Conservation (phyloP, 1,284 basidiomycete species). For the Tylopilus orsonianus region DNA sequence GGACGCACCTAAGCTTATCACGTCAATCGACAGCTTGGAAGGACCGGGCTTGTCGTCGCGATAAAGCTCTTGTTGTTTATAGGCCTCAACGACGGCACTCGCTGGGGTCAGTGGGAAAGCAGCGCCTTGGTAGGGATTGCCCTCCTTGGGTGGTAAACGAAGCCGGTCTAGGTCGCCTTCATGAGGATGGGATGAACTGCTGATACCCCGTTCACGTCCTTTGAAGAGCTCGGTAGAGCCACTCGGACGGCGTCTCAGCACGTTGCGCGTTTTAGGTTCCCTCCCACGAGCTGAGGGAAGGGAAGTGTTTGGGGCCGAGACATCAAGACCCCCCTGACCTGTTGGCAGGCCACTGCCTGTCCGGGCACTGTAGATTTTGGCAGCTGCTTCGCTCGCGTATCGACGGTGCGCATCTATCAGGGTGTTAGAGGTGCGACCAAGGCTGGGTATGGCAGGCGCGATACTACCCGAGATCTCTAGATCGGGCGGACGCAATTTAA, state of each 20-base stretch:
- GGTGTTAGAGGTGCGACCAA: background rate
- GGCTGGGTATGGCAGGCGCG: slow-evolving; percentile 3
- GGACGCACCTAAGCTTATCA: slow-evolving; percentile 8
- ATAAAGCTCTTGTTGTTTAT: slow-evolving; percentile 50
- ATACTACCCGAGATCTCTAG: slow-evolving; percentile 22
- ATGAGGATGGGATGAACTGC: slow-evolving; percentile 1
- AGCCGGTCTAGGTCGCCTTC: background rate
- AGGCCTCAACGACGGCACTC: slow-evolving; percentile 54
- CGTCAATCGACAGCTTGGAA: slow-evolving; percentile 12
- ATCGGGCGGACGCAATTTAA: slow-evolving; percentile 25
- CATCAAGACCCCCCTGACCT: slow-evolving; percentile 15
- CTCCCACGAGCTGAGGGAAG: slow-evolving; percentile 3
- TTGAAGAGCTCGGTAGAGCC: slow-evolving; percentile 33
- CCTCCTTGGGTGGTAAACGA: background rate
- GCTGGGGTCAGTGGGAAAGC: slow-evolving; percentile 50
- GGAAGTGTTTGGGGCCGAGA: slow-evolving; percentile 3
- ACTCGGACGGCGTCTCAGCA: slow-evolving; percentile 46
- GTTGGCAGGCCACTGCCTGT: background rate
- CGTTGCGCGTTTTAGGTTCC: slow-evolving; percentile 41
- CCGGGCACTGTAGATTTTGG: slow-evolving; percentile 4
- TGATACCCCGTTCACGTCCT: slow-evolving; percentile 17
- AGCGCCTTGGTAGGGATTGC: background rate
- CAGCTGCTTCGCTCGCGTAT: slow-evolving; percentile 16
- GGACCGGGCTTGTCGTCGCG: slow-evolving; percentile 12
- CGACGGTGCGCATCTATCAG: slow-evolving; percentile 22